Evolutionary conservation across 2,329 filamentous ascomycete genomes (phyloP).

Genomic region (Sphaerulina vaccinii): DNA sequence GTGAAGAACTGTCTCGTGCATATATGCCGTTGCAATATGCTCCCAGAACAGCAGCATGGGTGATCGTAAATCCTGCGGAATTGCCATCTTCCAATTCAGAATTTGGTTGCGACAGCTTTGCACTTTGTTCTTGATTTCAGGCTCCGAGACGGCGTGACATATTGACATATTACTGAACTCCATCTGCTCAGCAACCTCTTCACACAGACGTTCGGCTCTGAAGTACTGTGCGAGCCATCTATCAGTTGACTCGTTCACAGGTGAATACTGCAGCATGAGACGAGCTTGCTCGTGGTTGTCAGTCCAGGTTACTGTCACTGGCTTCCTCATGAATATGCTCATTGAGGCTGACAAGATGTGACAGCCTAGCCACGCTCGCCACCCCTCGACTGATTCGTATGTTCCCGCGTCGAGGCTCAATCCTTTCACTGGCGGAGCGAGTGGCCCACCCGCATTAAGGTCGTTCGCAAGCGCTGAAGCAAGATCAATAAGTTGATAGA

Average conservation of each 20-base stretch:
- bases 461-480: constrained; percentile 77
- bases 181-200: constrained; percentile 26
- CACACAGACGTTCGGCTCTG: constrained; percentile 28
- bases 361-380: constrained; percentile 25
- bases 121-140: constrained; percentile 22
- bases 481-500: constrained; percentile 79
- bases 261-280: constrained; percentile 23
- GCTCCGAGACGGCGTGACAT: constrained; percentile 24
- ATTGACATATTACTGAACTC: constrained; percentile 19
- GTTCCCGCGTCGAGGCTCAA: not conserved
- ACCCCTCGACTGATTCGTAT: constrained; percentile 17
- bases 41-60: constrained; percentile 27
- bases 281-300: constrained; percentile 27
- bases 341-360: constrained; percentile 20
- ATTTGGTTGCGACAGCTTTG: constrained; percentile 27
- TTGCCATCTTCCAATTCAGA: constrained; percentile 28
- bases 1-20: constrained; percentile 34
- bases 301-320: constrained; percentile 19
- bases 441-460: constrained; percentile 62
- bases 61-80: constrained; percentile 21
- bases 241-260: constrained; percentile 18
- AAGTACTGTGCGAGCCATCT: constrained; percentile 29
- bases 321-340: constrained; percentile 20
- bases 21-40: constrained; percentile 29
- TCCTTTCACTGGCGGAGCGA: not conserved